Base-by-base conservation (phyloP, 495 filamentous ascomycete species). In the Penicillium malachiteum region DNA sequence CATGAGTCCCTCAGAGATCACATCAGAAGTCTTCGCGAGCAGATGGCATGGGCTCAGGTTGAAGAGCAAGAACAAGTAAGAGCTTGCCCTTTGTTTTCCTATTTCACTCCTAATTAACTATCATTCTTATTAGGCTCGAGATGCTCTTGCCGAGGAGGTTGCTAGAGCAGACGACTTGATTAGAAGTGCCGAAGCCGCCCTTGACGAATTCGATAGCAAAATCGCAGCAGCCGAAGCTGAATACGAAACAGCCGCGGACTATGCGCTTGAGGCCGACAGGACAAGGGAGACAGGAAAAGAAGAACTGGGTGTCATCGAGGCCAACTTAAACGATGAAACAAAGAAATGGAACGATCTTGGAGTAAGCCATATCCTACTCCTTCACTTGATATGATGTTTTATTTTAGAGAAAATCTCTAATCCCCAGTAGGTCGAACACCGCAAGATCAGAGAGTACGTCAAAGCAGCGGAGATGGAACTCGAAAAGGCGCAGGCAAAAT, bases 31-130 rank as follows among this genome's bases (percentile, higher is more conserved):
- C 67, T 87, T 47, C 69, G 77, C 41, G 67, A 72, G 14, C 86
- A 91, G 65, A 73, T 90, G 72, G 86, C 80, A 32, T 93, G 89
- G 89, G 77, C 81, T 26, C 87, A 90, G 57, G 88, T 92, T 2
- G 79, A 83, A 58, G 76, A 81, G 50, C 66, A 77, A 62, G 81
- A 84, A 59, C 67, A 54, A 49, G 76, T 79, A 37, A 54, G 67
- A 4, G 21, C 21, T 26, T 26, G 4, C 21, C 21, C 57, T 14
- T 34, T 45, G 13, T 10, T 11, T 7, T 48, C 26, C 7, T 18
- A n/a, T 57, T 7, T 18, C 10, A n/a, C 16, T 30, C 50, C 50
- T 18, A 14, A 11, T 40, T 30, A 12, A 37, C 32, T 44, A 48
- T 63, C 44, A 58, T 42, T 31, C 26, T n/a, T 16, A 13, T 9